These are phyloP conservation scores for Penicillium canariense DNA, from an alignment of 495 filamentous ascomycete species.

Conservation along the genomic window DNA sequence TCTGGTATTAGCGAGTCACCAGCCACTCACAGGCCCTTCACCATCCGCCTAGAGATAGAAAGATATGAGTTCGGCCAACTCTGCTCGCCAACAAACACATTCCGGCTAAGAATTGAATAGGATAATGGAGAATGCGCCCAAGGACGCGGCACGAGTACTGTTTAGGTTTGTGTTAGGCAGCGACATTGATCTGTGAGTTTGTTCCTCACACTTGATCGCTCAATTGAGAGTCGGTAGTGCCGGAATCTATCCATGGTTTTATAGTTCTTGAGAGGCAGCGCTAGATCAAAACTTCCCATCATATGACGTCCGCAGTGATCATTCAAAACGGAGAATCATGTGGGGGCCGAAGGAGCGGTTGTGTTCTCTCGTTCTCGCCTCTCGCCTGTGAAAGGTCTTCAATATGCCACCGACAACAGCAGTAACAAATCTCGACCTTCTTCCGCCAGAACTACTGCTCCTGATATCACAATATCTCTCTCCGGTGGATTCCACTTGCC, in stretches of 20 bases:
- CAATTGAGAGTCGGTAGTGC: neutral
- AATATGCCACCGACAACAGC: neutral
- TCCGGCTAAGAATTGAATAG: too few relatives aligned
- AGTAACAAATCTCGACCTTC: neutral
- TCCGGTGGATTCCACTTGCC: conserved; percentile 3
- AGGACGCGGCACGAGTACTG: too few relatives aligned
- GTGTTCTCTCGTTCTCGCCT: neutral
- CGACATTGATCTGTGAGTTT: too few relatives aligned
- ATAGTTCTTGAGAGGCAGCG: neutral
- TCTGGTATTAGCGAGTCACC: too few relatives aligned
- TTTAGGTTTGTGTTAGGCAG: too few relatives aligned
- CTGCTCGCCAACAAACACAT: too few relatives aligned
- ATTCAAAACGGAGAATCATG: neutral
- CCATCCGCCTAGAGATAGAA: too few relatives aligned
- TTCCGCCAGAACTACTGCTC: conserved; percentile 5
- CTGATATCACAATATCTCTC: conserved; percentile 2
- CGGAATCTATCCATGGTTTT: neutral
- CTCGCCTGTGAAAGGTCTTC: neutral
- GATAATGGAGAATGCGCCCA: too few relatives aligned
- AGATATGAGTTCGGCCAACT: too few relatives aligned
- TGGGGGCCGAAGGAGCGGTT: neutral
- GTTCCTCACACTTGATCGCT: neutral
- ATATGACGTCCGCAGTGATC: neutral
- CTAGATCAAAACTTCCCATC: neutral
- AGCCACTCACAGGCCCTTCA: too few relatives aligned